Evolutionary conservation across 2,329 filamentous ascomycete species (phyloP), one percentile per base, ranked within the genome.

Genomic region (Emericellopsis cladophorae): DNA sequence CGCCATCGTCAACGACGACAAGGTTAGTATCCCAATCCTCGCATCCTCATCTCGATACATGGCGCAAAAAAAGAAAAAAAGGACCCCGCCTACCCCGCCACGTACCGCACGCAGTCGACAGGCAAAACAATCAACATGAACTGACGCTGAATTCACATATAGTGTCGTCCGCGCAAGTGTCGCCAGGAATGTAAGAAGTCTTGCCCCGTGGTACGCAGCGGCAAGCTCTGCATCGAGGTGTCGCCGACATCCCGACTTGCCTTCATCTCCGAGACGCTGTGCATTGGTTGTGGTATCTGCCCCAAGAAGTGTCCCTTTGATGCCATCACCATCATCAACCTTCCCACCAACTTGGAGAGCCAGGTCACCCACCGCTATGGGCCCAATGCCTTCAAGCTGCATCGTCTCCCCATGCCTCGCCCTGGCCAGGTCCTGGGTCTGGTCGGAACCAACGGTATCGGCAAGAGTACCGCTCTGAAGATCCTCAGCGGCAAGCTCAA

Each of bases 301-400:
- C 88, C 90, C 36, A 98, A 98, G 73, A 96, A 96, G 66, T 98
- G 92, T 64, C 92, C 92, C 14, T 98, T 98, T 66, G 84, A 89
- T 58, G 92, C 92, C 55, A 98, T 98, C 67, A 93, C 90, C 63
- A 98, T 98, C 65, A 98, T 98, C 87, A 98, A 98, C 72, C 71
- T 98, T 73, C 92, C 93, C 53, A 98, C 92, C 62, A 98, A 98
- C 68, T 83, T 98, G 64, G 92, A 98, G 66, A 93, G 84, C 50
- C 85, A 96, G 64, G 88, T 98, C 57, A 96, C 92, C 52, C 93
- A 98, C 65, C 84, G 92, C 60, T 98, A 98, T 72, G 94, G 90
- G 42, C 90, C 92, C 62, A 98, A 98, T 75, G 95, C 89, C 70
- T 98, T 98, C 79, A 98, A 98, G 75, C 79, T 98, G 51, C 92